A percentile compares a stretch with the other conserved stretches of the same genome.
phyloP scores from a whole-genome alignment of 2,329 filamentous ascomycete species.

The Davidsoniella eucalypti region DNA sequence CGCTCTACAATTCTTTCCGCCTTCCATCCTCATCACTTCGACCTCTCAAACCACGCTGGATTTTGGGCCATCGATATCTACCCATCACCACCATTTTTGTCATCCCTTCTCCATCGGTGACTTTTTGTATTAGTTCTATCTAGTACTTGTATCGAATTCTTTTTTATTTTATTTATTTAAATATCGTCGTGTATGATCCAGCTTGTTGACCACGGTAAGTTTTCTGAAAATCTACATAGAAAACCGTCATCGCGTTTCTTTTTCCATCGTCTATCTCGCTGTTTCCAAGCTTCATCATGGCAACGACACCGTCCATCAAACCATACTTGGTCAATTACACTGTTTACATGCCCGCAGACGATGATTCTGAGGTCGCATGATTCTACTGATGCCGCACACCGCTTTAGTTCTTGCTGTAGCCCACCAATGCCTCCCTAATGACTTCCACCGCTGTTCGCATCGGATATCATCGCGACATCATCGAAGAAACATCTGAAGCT shows the following conservation, averaged over 20 bases:
- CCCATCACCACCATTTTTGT: slow-evolving; percentile 10
- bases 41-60: slow-evolving; percentile 11
- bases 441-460: background rate
- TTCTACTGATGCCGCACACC: slow-evolving; percentile 1
- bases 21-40: slow-evolving; percentile 11
- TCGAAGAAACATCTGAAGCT: background rate
- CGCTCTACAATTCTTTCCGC: slow-evolving; percentile 11
- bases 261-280: slow-evolving; percentile 6
- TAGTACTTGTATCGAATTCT: background rate
- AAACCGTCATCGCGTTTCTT: slow-evolving; percentile 10
- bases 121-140: slow-evolving; percentile 1
- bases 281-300: slow-evolving; percentile 4
- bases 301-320: slow-evolving; percentile 5
- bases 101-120: slow-evolving; percentile 4
- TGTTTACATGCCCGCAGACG: background rate
- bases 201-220: background rate
- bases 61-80: slow-evolving; percentile 10
- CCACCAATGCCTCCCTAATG: background rate
- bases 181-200: background rate
- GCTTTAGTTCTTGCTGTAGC: background rate
- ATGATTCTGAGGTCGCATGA: slow-evolving; percentile 1
- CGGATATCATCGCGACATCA: slow-evolving; percentile 8
- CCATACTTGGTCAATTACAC: background rate
- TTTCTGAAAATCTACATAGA: background rate
- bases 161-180: slow-evolving; percentile 1